A percentile compares a stretch with the other conserved stretches of the same genome.
Evolutionary conservation across 371 early-diverging fungal species (phyloP).

Genomic region (Mortierella sp.): DNA sequence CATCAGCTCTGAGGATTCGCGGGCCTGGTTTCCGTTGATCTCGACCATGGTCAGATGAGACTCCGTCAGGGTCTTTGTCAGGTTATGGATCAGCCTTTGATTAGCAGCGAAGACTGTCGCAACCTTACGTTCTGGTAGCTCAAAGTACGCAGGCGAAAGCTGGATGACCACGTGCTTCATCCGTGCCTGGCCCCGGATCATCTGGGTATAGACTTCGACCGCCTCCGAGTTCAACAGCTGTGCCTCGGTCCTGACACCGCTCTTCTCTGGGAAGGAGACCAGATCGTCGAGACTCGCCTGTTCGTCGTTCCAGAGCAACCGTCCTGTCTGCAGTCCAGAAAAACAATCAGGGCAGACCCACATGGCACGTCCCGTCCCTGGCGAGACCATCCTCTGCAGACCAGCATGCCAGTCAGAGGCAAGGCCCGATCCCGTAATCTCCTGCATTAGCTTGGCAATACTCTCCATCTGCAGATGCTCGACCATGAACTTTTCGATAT

Average conservation of each 20-base stretch:
- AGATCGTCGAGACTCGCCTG: slow-evolving; percentile 39
- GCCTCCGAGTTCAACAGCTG: slow-evolving; percentile 26
- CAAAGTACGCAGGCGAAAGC: slow-evolving; percentile 32
- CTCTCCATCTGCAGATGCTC: slow-evolving; percentile 41
- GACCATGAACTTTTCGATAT: slow-evolving; percentile 37
- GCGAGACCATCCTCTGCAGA: slow-evolving; percentile 34
- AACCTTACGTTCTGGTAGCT: slow-evolving; percentile 26
- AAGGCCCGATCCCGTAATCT: slow-evolving; percentile 34
- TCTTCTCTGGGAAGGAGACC: slow-evolving; percentile 33
- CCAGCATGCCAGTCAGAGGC: slow-evolving; percentile 37
- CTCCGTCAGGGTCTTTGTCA: slow-evolving; percentile 27
- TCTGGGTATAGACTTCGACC: slow-evolving; percentile 29
- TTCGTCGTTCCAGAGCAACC: slow-evolving; percentile 33
- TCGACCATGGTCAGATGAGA: slow-evolving; percentile 46
- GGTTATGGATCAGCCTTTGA: slow-evolving; percentile 27
- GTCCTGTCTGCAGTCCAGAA: slow-evolving; percentile 17
- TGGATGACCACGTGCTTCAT: slow-evolving; percentile 32
- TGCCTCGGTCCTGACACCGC: slow-evolving; percentile 41
- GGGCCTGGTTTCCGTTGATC: slow-evolving; percentile 39
- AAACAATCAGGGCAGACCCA: slow-evolving; percentile 48
- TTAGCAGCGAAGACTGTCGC: slow-evolving; percentile 28
- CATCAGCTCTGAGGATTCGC: slow-evolving; percentile 41
- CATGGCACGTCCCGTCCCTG: slow-evolving; percentile 30
- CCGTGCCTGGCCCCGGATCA: slow-evolving; percentile 27
- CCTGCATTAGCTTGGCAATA: slow-evolving; percentile 28